A percentile compares a stretch with the other conserved stretches of the same genome.
These are phyloP conservation scores for Hyphopichia khmerensis DNA, from an alignment of 1,139 yeast genomes.

Conservation along the genomic window DNA sequence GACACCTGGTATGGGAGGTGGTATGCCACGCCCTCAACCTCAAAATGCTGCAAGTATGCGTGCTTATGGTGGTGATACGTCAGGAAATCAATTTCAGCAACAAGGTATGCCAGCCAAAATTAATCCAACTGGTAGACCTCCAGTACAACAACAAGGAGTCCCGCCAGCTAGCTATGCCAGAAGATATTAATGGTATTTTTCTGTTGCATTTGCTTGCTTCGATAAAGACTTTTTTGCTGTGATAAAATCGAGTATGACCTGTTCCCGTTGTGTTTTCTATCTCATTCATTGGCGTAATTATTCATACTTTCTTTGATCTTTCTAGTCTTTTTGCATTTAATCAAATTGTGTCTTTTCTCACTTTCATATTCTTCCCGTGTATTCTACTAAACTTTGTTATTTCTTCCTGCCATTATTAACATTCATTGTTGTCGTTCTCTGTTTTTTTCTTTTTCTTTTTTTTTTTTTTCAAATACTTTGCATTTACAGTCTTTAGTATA, in stretches of 20 bases:
- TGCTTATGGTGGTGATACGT: conserved; percentile 4
- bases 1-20: conserved; percentile 1
- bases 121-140: conserved; percentile 1
- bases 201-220: too few relatives aligned
- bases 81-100: conserved; percentile 7
- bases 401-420: not conserved
- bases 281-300: too few relatives aligned
- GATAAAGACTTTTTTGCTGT: too few relatives aligned
- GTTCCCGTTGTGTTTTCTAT: too few relatives aligned
- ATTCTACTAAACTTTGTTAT: not conserved
- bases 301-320: not conserved
- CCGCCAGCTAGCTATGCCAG: conserved; percentile 3
- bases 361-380: not conserved
- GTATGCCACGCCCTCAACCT: conserved; percentile 8
- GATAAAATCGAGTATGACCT: too few relatives aligned
- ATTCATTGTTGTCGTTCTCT: not conserved
- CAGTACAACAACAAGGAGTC: conserved; percentile 5
- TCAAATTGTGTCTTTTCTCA: not conserved
- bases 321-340: not conserved
- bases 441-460: too few relatives aligned
- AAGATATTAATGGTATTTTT: conserved; percentile 2
- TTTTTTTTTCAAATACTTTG: too few relatives aligned
- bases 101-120: conserved; percentile 1
- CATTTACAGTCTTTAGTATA: not conserved
- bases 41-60: conserved; percentile 14